A percentile compares a stretch with the other conserved stretches of the same genome.
Conservation (phyloP, 208 protist species). For the Leishmania gerbilli region DNA sequence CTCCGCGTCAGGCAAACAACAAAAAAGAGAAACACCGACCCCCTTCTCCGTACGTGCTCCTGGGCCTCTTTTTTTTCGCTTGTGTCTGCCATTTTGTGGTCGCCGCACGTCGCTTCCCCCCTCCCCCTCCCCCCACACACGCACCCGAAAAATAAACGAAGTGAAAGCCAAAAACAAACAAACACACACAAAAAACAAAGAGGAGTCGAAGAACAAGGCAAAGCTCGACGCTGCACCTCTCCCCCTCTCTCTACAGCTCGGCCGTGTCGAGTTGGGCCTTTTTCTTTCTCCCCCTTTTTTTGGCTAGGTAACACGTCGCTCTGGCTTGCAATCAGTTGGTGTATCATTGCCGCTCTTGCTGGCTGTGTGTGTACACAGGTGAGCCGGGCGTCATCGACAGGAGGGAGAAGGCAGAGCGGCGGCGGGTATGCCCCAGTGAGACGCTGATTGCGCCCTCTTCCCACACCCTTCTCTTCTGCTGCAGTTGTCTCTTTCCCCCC, state of each 20-base stretch:
- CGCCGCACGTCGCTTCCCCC: no score
- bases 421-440: not conserved
- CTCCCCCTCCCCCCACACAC: no score
- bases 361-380: not conserved
- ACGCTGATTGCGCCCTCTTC: not conserved
- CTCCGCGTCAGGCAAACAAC: not conserved
- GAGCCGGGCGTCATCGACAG: not conserved
- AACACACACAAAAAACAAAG: no score
- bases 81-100: no score
- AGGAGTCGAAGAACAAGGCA: no score
- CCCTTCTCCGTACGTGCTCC: no score
- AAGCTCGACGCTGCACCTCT: no score
- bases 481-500: not conserved
- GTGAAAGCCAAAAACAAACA: no score
- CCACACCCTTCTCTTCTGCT: not conserved
- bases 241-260: not conserved
- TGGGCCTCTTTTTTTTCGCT: no score
- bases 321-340: not conserved
- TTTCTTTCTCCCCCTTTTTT: not conserved
- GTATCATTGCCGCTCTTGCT: not conserved
- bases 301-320: not conserved
- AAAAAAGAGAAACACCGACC: not conserved
- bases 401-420: slow-evolving; percentile 1
- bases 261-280: not conserved
- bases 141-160: no score